A percentile compares a stretch with the other conserved stretches of the same genome.
phyloP scores from a whole-genome alignment of 106 monocot genomes.

The Dendrobium huoshanense region DNA sequence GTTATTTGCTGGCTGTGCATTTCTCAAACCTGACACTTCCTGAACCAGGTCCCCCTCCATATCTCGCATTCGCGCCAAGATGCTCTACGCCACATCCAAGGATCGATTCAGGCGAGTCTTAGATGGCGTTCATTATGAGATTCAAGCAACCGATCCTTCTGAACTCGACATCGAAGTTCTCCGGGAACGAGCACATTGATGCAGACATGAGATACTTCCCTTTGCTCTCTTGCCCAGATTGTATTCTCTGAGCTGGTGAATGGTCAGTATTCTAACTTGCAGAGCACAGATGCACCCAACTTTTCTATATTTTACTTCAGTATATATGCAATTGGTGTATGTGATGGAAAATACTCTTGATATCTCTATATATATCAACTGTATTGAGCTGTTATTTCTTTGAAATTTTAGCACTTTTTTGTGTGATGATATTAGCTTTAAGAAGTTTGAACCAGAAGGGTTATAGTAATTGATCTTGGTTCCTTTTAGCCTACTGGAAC shows the following conservation, averaged over 20 bases:
- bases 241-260: not conserved
- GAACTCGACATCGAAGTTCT: slow-evolving; percentile 23
- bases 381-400: not conserved
- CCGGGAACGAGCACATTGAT: slow-evolving; percentile 22
- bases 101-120: slow-evolving; percentile 20
- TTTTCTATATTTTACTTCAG: no score
- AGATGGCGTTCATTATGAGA: slow-evolving; percentile 27
- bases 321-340: no score
- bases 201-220: not conserved
- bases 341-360: not conserved
- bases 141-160: slow-evolving; percentile 26
- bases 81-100: slow-evolving; percentile 28
- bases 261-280: not conserved
- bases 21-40: no score
- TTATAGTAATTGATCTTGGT: no score
- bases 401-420: no score
- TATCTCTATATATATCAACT: not conserved
- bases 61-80: slow-evolving; percentile 25
- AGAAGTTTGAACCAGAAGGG: no score
- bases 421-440: no score
- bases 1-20: not conserved
- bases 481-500: no score
- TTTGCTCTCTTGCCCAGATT: not conserved
- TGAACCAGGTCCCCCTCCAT: slow-evolving; percentile 21
- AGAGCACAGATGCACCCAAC: no score